Base-by-base conservation (phyloP, 169 alveolate species). In the Hammondia hammondi region DNA sequence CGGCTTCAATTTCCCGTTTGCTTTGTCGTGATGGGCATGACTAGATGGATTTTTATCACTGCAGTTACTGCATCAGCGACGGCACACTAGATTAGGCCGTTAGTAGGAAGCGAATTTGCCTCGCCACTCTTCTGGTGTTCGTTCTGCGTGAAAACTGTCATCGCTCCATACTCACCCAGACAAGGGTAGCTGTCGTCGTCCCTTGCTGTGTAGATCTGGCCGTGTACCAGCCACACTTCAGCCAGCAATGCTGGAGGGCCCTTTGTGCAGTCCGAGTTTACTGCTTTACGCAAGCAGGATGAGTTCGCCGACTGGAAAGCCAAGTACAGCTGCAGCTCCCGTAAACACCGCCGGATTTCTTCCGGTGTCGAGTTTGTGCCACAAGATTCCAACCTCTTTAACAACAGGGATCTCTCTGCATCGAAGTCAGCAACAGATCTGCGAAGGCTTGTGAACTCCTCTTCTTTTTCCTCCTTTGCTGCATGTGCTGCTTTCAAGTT, bases 201-300 rank as follows among this genome's bases (percentile, higher is more conserved):
- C 70, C 90, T 7, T 39, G 35, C 43, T 9, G n/a, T 82, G 37
- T 43, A 45, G 32, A n/a, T 21, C 29, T 82, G 71, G 4, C 90
- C 90, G 70, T 82, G 90, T 3, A 82, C 70, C 6, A 82, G 90
- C 90, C 90, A 82, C 7, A 48, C 70, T 52, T 82, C 90, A 29
- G 90, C 90, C 43, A 82, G 90, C 70, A 82, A n/a, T 24, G 90
- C 90, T 29, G 90, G 90, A 82, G 90, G 90, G 57, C 90, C 90
- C 27, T 82, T 10, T 43, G 39, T 82, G 70, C 10, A 48, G 70
- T 82, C 90, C 10, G 70, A 7, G 37, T 82, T 48, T 9, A 82
- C 90, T 21, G 90, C 90, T 35, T n/a, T 82, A 35, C 70, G 90
- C 6, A 43, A 10, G 14, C 43, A 48, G 35, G 24, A 6, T 35